Evolutionary conservation across 2,329 filamentous ascomycete species (phyloP).

Genomic region (Cladorrhinum sp.): DNA sequence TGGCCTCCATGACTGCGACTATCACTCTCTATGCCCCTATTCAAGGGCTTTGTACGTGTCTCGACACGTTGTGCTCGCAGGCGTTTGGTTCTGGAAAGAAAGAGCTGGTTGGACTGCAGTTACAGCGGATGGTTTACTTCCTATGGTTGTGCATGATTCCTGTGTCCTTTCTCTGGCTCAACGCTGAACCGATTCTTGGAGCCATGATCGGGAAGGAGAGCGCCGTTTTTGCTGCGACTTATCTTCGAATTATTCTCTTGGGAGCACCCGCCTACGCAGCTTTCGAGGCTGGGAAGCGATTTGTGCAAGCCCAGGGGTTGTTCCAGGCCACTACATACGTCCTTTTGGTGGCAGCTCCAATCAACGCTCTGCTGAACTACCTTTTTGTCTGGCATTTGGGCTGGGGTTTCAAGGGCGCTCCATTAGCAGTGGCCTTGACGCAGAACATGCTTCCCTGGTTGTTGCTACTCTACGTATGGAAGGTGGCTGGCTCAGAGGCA

Average conservation of each 20-base stretch:
- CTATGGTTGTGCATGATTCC: conserved; percentile 69
- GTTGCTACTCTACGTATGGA: conserved; percentile 71
- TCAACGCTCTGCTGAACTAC: conserved; percentile 78
- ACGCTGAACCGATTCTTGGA: conserved; percentile 62
- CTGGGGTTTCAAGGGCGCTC: conserved; percentile 72
- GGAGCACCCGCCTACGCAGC: conserved; percentile 73
- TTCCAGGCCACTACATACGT: conserved; percentile 80
- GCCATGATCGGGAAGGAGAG: conserved; percentile 67
- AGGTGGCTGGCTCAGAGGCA: conserved; percentile 69
- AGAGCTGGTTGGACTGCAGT: conserved; percentile 79
- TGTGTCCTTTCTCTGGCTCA: conserved; percentile 66
- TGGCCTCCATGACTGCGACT: conserved; percentile 75
- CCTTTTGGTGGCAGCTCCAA: conserved; percentile 69
- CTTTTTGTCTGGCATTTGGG: conserved; percentile 69
- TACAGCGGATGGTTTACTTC: conserved; percentile 79
- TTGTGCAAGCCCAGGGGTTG: conserved; percentile 76
- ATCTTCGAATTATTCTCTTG: conserved; percentile 66
- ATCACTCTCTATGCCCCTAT: conserved; percentile 76
- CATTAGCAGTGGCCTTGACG: conserved; percentile 71
- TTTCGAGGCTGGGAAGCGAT: conserved; percentile 77
- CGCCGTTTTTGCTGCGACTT: conserved; percentile 68
- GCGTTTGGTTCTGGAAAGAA: conserved; percentile 90
- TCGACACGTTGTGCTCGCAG: conserved; percentile 91
- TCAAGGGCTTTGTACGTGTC: conserved; percentile 80
- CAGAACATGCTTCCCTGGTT: conserved; percentile 71